These are phyloP conservation scores for Oligophagozyma castellii DNA, from an alignment of 1,139 yeast species.

Conservation along the genomic window DNA sequence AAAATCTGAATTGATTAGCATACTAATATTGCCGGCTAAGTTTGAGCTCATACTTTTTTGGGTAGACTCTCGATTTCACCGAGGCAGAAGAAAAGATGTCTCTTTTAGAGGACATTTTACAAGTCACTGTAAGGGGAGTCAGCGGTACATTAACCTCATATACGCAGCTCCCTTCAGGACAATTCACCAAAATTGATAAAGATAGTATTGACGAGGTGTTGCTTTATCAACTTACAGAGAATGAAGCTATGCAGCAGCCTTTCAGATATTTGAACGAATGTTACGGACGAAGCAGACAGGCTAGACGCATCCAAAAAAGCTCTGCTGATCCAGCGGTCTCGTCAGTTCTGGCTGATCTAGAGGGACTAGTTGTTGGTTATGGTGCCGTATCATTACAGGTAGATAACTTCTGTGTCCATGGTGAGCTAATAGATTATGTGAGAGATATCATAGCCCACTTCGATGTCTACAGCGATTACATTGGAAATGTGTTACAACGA, in stretches of 20 bases:
- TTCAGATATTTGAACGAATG: conserved; percentile 20
- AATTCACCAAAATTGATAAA: conserved; percentile 5
- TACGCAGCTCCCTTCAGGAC: conserved; percentile 10
- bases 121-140: conserved; percentile 12
- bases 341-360: conserved; percentile 33
- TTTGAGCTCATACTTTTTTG: too few relatives aligned
- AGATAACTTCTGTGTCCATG: conserved; percentile 21
- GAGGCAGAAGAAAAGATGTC: background rate
- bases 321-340: conserved; percentile 26
- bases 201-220: conserved; percentile 19
- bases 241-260: conserved; percentile 12
- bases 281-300: conserved; percentile 17
- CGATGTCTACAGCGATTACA: conserved; percentile 36
- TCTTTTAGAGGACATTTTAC: conserved; percentile 17
- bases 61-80: background rate
- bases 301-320: conserved; percentile 15
- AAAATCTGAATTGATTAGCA: too few relatives aligned
- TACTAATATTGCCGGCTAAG: too few relatives aligned
- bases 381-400: conserved; percentile 59
- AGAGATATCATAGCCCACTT: conserved; percentile 26
- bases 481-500: conserved; percentile 42
- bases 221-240: conserved; percentile 22
- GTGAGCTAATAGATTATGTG: conserved; percentile 17
- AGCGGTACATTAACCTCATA: too few relatives aligned
- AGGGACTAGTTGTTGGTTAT: conserved; percentile 46